Base-by-base conservation (phyloP, 208 protist genomes). In the Trypanosoma caninum region DNA sequence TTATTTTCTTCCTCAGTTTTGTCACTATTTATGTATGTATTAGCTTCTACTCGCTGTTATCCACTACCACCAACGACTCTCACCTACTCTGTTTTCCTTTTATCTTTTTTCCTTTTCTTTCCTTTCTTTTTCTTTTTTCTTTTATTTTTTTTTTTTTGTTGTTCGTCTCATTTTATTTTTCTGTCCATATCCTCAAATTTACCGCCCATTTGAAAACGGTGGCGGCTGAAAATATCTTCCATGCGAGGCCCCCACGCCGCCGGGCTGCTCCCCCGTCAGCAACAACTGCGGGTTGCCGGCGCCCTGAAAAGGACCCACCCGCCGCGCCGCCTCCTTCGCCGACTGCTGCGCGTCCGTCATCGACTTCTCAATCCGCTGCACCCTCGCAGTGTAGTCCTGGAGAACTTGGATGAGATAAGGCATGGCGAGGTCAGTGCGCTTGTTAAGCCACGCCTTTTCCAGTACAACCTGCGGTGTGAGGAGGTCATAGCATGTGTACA, bases 321-420 rank as follows among this genome's bases (percentile, higher is more conserved):
- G 82, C 4, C 78, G 77, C 16, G 83, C 74, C 41, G 89, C 76
- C 16, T 96, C 90, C 65, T 97, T 90, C 20, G 84, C 82, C 13
- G 90, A 84, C 48, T 82, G 78, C 61, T 96, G 84, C 31, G 78
- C 86, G 42, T 93, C 87, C 51, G 71, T 62, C 74, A 93, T 85
- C 31, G 74, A 84, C 63, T 75, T 67, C 77, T 97, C 86, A 35
- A 98, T 82, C 23, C 65, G 73, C 59, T 84, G 73, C 18, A 98
- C 76, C 78, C 93, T 97, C 22, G 30, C 42, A 7, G 82, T 87
- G 82, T 98, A 98, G 63, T 99, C 94, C 33, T 95, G 75, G 14
- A 98, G 83, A 18, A 89, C 78, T 80, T 99, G 97, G 65, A 99
- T 98, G 40, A 99, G 63, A 84, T 97, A 99, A 48, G 99, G 99